Percentiles rank a stretch among this genome's conserved stretches.
phyloP scores from a whole-genome alignment of 1,284 basidiomycete genomes.

The Moesziomyces parantarcticus region DNA sequence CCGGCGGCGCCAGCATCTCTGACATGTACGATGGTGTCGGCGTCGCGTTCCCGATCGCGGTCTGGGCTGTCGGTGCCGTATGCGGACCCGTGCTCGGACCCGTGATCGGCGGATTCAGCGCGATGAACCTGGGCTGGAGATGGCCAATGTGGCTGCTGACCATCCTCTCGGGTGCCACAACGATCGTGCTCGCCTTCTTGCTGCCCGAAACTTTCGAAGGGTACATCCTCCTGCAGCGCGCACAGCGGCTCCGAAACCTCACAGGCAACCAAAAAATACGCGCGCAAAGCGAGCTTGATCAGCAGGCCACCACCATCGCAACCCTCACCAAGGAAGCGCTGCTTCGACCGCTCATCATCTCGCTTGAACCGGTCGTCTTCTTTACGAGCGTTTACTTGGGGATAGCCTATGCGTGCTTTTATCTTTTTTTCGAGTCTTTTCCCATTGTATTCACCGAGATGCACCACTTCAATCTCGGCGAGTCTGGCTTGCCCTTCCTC shows the following conservation, averaged over 20 bases:
- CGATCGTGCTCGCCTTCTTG: conserved; percentile 58
- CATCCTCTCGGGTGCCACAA: conserved; percentile 54
- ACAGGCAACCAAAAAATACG: conserved; percentile 56
- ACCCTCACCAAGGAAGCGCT: conserved; percentile 40
- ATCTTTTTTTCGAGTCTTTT: conserved; percentile 42
- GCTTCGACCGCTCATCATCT: conserved; percentile 31
- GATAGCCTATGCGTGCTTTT: conserved; percentile 26
- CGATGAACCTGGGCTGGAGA: conserved; percentile 61
- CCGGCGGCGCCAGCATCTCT: conserved; percentile 50
- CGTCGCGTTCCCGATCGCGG: conserved; percentile 59
- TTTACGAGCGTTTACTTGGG: conserved; percentile 30
- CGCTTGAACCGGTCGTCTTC: conserved; percentile 41
- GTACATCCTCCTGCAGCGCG: conserved; percentile 59
- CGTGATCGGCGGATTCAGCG: conserved; percentile 56
- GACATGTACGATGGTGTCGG: conserved; percentile 61
- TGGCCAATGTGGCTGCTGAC: conserved; percentile 64
- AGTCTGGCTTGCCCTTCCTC: conserved; percentile 43
- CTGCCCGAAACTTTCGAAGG: conserved; percentile 66
- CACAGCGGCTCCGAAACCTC: conserved; percentile 59
- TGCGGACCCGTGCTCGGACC: conserved; percentile 56
- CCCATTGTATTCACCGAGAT: conserved; percentile 44
- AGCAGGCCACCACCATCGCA: conserved; percentile 13
- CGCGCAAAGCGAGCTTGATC: conserved; percentile 30
- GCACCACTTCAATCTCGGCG: conserved; percentile 53
- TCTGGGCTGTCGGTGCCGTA: conserved; percentile 65